A percentile compares a stretch with the other conserved stretches of the same genome.
phyloP scores from a whole-genome alignment of 2,329 filamentous ascomycete genomes.

The Phoma sp. region DNA sequence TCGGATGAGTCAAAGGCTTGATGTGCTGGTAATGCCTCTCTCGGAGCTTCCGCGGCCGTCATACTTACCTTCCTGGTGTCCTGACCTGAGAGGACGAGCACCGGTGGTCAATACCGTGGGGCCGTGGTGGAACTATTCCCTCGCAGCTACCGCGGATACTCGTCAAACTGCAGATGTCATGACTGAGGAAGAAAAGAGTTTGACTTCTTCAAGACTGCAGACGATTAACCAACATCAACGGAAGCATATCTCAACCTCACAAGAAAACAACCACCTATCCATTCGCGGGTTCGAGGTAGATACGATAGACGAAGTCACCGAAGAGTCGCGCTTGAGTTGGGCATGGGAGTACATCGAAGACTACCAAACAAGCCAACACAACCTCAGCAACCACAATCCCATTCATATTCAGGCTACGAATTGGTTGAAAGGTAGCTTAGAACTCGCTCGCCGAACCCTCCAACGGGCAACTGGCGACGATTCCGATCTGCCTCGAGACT shows the following conservation, averaged over 20 bases:
- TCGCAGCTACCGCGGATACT: too few relatives aligned
- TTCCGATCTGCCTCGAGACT: neutral
- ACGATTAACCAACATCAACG: too few relatives aligned
- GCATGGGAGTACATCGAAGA: neutral
- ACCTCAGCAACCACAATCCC: neutral
- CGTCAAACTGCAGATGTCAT: neutral
- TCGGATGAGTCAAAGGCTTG: neutral
- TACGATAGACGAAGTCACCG: neutral
- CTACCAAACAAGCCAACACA: neutral
- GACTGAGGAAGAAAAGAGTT: neutral
- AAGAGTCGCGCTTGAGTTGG: neutral
- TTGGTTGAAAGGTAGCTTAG: neutral
- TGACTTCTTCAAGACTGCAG: neutral
- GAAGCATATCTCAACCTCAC: neutral
- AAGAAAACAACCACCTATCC: neutral
- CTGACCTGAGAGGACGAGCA: neutral
- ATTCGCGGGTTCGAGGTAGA: conserved; percentile 3
- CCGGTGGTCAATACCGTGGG: too few relatives aligned
- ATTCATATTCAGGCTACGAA: neutral
- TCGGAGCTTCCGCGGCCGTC: neutral
- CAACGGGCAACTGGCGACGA: neutral
- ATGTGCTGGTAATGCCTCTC: neutral
- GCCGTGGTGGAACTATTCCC: too few relatives aligned
- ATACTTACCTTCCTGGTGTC: conserved; percentile 11
- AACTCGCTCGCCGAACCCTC: neutral